Percentiles rank a stretch among this genome's conserved stretches.
Conservation (phyloP, 257 asterid genomes). For the Catharanthus roseus region DNA sequence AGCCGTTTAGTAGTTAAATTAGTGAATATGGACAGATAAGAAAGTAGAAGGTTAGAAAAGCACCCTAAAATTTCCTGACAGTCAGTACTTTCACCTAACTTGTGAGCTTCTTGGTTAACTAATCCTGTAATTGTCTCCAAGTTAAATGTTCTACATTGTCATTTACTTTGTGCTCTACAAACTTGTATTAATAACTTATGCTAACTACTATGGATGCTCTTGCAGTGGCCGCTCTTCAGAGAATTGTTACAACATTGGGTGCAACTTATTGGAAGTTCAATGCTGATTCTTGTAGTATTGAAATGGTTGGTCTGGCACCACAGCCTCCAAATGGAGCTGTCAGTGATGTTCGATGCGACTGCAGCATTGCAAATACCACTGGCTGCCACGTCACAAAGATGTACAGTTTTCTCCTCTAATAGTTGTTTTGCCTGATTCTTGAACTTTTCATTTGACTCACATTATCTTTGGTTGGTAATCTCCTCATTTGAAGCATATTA, state of each 20-base stretch:
- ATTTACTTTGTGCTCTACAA: neutral
- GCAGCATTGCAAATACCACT: slow-evolving; percentile 37
- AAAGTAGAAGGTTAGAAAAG: neutral
- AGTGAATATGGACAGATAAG: neutral
- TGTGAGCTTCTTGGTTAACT: neutral
- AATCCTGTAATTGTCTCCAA: neutral
- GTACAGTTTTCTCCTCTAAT: slow-evolving; percentile 30
- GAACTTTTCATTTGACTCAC: neutral
- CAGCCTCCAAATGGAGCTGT: slow-evolving; percentile 47
- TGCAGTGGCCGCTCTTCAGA: slow-evolving; percentile 64
- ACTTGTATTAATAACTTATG: neutral
- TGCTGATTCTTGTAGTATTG: slow-evolving; percentile 51
- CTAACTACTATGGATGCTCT: neutral
- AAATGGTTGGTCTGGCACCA: slow-evolving; percentile 46
- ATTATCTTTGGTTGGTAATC: neutral
- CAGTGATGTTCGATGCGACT: slow-evolving; percentile 49
- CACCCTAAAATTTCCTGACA: neutral
- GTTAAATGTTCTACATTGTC: neutral
- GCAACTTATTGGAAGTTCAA: slow-evolving; percentile 59
- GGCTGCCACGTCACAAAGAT: slow-evolving; percentile 58
- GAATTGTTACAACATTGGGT: slow-evolving; percentile 70
- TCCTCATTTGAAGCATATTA: neutral
- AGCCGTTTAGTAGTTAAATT: neutral
- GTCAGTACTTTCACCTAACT: neutral
- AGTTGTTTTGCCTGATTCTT: neutral